Base-by-base conservation (phyloP, 2,329 filamentous ascomycete genomes). In the Exophiala lecanii-corni region DNA sequence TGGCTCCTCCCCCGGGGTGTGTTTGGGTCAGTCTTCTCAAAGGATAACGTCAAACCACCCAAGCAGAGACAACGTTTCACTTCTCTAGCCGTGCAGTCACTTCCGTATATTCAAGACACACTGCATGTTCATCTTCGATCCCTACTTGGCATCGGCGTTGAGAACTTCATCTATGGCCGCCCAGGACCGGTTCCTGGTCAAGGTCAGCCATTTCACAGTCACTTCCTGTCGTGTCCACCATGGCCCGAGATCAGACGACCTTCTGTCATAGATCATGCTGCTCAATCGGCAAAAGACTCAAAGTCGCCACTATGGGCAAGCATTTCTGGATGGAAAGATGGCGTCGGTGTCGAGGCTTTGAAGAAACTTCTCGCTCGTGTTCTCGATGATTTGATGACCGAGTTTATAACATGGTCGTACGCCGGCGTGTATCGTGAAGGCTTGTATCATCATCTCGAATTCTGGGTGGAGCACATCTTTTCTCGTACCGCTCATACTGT, bases 281-380 rank as follows among this genome's bases (percentile, higher is more conserved):
- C 26, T 10, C 44, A 51, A 20, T 13, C 40, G 15, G 21, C 37
- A 3, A 45, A 31, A 15, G 43, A 53, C 20, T 32, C 36, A 9
- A 16, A 38, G 10, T 45, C 47, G n/a, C 31, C 43, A 9, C 19
- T 50, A 26, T 50, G 50, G 43, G 26, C n/a, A 4, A 25, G 38
- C 18, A 39, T 55, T 5, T 13, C 21, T 4, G 7, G n/a, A 10
- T 53, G 50, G 51, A 39, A 37, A 20, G n/a, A 25, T 15, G 18
- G 18, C 12, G 62, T 82, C 17, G 77, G 76, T 9, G 72, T 71
- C 21, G 70, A 72, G 30, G 67, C 66, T 34, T 70, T 72, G 4
- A 75, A 81, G 54, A 72, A 73, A 44, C 71, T 78, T 5, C 75
- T 81, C 50, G 79, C 77, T 2, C 65, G 69, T 41, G 75, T 78